Conservation (phyloP, 148 eudicot genomes). For the Nyssa sinensis region DNA sequence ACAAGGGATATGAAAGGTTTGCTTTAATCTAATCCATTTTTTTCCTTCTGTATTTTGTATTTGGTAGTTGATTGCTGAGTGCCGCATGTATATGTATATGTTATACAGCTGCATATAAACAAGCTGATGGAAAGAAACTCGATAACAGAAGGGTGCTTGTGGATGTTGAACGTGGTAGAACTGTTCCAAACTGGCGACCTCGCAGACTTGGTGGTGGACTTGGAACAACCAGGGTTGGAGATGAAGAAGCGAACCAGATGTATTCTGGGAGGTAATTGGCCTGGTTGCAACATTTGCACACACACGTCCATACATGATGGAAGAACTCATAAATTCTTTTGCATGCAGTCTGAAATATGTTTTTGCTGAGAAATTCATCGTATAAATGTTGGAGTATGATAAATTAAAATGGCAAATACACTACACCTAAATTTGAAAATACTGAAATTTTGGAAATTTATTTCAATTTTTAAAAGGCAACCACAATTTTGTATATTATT, state of each 20-base stretch:
- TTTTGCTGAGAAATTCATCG: background rate
- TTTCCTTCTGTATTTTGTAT: conserved; percentile 1
- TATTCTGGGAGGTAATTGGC: conserved; percentile 47
- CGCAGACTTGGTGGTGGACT: conserved; percentile 98
- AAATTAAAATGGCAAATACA: no score
- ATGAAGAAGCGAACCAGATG: conserved; percentile 64
- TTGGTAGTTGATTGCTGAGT: conserved; percentile 15
- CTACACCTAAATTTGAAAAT: no score
- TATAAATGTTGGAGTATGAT: background rate
- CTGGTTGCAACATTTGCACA: background rate
- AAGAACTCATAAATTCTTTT: conserved; percentile 11
- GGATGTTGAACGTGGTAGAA: conserved; percentile 98
- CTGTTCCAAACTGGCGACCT: conserved; percentile 98
- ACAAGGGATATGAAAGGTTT: conserved; percentile 98
- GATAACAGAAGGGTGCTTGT: conserved; percentile 97
- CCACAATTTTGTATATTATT: no score
- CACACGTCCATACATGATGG: background rate
- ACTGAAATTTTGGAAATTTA: no score
- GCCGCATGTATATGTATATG: conserved; percentile 9
- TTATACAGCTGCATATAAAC: conserved; percentile 91
- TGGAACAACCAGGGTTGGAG: conserved; percentile 88
- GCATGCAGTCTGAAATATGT: conserved; percentile 15
- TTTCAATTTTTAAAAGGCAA: no score
- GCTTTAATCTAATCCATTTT: conserved; percentile 4
- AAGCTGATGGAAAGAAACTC: conserved; percentile 94